Evolutionary conservation across 2,329 filamentous ascomycete species (phyloP).

Genomic region (Madurella mycetomatis): DNA sequence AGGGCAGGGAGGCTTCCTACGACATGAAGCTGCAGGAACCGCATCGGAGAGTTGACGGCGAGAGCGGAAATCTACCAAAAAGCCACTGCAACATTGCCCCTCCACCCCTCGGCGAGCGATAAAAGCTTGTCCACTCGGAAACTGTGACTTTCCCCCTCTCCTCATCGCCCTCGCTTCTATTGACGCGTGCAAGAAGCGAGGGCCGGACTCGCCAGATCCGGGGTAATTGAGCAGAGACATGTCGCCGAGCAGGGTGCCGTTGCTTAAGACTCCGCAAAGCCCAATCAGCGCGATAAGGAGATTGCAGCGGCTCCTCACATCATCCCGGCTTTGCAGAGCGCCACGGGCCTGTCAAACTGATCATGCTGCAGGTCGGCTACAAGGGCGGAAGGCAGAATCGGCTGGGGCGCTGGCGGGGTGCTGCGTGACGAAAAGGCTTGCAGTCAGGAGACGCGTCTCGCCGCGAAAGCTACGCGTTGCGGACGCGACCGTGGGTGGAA

Average conservation of each 20-base stretch:
- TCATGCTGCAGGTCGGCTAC: not conserved
- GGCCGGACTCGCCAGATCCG: too few species aligned
- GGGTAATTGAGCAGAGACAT: not conserved
- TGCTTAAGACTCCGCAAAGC: too few species aligned
- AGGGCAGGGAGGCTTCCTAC: not conserved
- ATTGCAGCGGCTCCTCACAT: too few species aligned
- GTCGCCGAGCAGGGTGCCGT: not conserved
- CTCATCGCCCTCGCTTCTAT: not conserved
- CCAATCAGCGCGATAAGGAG: too few species aligned
- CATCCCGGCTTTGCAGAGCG: not conserved
- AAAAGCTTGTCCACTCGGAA: not conserved
- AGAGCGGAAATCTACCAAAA: not conserved
- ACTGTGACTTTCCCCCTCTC: not conserved
- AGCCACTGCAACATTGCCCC: not conserved
- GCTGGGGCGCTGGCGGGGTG: not conserved
- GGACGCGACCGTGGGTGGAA: slow-evolving; percentile 15
- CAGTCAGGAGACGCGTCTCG: slow-evolving; percentile 18
- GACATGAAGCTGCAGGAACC: slow-evolving; percentile 8
- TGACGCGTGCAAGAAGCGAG: too few species aligned
- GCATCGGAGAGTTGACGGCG: not conserved
- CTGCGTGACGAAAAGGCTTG: not conserved
- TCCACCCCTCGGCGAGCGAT: not conserved
- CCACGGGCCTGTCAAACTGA: not conserved
- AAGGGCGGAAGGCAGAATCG: not conserved
- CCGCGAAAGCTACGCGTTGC: slow-evolving; percentile 20